Evolutionary conservation across 768 basidiomycete species (phyloP), one percentile per base, ranked within the genome.

Genomic region (Ramaria rubella): DNA sequence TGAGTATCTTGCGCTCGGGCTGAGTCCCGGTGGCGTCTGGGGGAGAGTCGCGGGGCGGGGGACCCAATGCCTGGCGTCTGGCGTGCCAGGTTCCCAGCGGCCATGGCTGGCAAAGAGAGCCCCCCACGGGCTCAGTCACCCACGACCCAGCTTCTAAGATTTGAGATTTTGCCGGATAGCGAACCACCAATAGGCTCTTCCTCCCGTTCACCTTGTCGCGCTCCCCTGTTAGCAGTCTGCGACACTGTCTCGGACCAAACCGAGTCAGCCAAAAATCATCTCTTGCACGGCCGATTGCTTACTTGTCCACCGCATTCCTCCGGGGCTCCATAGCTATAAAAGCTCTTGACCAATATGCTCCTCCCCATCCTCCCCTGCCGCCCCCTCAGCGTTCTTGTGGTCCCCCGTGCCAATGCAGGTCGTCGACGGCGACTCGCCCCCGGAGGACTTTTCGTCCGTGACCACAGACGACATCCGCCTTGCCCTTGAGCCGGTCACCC

Each of bases 401-500:
- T 31, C n/a, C 17, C 27, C 38, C 40, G 27, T 24, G 24, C 38
- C 23, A 36, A 42, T 38, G 51, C 51, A 21, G 17, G 33, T 42
- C 51, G 36, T 30, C 40, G 53, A 45, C 53, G 53, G 34, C 40
- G 43, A 42, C 21, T 12, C 40, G 34, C 38, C 26, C 23, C 33
- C 52, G 14, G 33, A 5, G 2, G 38, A 40, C 19, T 45, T 24
- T 21, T 14, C 52, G 19, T 19, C 40, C 53, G 24, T 30, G 40
- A 21, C 53, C 42, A 56, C 55, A 54, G 64, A 70, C 56, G 65
- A 71, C 52, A 71, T 80, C 43, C 69, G 81, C 55, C 68, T 77
- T 45, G 61, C 71, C 23, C 77, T 91, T 31, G 67, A 71, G n/a
- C 81, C 81, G 44, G 75, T 86, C 61, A 81, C 81, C 33, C 64